Base-by-base conservation (phyloP, 2,329 filamentous ascomycete species). In the Botrytis tulipae region DNA sequence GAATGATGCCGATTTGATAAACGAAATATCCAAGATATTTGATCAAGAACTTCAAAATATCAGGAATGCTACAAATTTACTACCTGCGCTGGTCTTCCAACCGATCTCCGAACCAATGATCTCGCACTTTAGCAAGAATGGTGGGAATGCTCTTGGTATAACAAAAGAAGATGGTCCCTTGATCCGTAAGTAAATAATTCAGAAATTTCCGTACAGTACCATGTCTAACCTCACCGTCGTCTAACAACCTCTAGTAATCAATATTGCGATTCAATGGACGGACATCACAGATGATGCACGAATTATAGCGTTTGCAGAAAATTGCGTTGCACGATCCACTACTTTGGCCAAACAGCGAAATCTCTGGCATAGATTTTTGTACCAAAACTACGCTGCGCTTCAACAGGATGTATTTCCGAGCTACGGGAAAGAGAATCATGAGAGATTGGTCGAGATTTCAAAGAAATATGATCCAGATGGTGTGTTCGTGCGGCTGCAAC, bases 341-440 rank as follows among this genome's bases (percentile, higher is more conserved):
- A 75, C 75, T 0, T 77, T 79, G 4, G 81, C 83, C 16, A 76
- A 78, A 60, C 76, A 79, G n/a, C 77, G 78, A 10, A 81, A 80
- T 0, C 74, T 83, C 0, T 78, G 82, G 57, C 80, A 83, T 70
- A 79, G 80, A 0, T 85, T 81, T 48, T 73, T 86, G 37, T 84
- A 84, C 74, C 77, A 83, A 54, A 84, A 84, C 71, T 84, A 84
- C 71, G 82, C 82, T 4, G 78, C 80, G 22, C 61, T 73, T 18
- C 78, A 78, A 32, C 83, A 84, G 73, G 74, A 80, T 63, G 80
- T 83, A 4, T 78, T 84, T 25, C 35, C 73, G 22, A 75, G 80
- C 5, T 84, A 83, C 71, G 83, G 83, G 0, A 71, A 76, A 51
- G 75, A 78, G 68, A 83, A 82, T 68, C 70, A 82, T 59, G 74